Base-by-base conservation (phyloP, 1,284 basidiomycete species). In the Leccinum angustisporum region DNA sequence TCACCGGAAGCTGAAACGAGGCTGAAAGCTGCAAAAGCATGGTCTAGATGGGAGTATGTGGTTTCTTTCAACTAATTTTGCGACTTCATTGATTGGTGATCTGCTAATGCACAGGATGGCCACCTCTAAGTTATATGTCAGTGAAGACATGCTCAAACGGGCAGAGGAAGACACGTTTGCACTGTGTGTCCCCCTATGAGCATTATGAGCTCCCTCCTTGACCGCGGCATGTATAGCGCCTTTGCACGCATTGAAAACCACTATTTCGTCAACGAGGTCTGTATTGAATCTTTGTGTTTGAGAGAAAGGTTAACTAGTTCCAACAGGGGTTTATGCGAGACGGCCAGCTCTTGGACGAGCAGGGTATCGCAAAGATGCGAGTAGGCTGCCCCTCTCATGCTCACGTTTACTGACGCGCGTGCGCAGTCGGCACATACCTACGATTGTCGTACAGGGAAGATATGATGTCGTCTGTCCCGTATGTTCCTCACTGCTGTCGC, bases 191-290 rank as follows among this genome's bases (percentile, higher is more conserved):
- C 31, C 30, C 57, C 59, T 21, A 46, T 55, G 25, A 57, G 21
- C 43, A 18, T 56, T 51, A 31, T 56, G 7, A 33, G 16, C 18
- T 51, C n/a, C n/a, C 18, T 61, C 48, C 9, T 61, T 66, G 43
- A 72, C 36, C 46, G 10, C 53, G n/a, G 13, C 43, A 48, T 51
- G 11, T 27, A 38, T 65, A 94, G 91, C 69, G 90, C 92, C 2
- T 96, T 95, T 74, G 93, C 95, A 5, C 80, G 88, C 53, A 96
- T 97, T 63, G 95, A 97, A 78, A 93, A 94, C 70, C 95, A 97
- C 72, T 98, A 92, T 76, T 97, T 97, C 71, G 80, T 94, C 57
- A 92, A 94, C 69, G 83, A 84, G 51, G 87, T 88, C 61, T 56
- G 80, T 71, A 5, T 38, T 27, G 1, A 21, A 54, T 55, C 10